Base-by-base conservation (phyloP, 2,329 filamentous ascomycete genomes). In the Colletotrichum gloeosporioides region DNA sequence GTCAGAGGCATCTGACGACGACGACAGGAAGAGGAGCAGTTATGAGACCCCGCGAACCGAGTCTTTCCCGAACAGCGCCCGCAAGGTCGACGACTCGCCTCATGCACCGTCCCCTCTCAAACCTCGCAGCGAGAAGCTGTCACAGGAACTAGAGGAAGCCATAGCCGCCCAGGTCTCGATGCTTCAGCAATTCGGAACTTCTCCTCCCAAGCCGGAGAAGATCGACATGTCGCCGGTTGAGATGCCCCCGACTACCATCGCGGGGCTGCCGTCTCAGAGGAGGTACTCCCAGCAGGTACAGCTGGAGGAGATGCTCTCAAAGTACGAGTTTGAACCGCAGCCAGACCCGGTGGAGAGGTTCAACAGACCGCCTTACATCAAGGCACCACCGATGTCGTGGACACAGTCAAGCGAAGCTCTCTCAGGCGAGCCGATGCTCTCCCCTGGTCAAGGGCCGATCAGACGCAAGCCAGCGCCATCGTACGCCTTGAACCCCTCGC, bases 391-490 rank as follows among this genome's bases (percentile, higher is more conserved):
- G 29, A 29, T 55, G 53, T 73, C 71, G n/a, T 55, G 71, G 71
- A 27, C 55, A 36, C 55, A 64, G 4, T 72, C 75, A 18, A 39
- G 59, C 16, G 75, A 70, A 15, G 31, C 49, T 22, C 39, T 49
- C 6, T 27, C 29, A 15, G 67, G 13, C 39, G 72, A 77, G n/a
- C 59, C 72, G 31, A 22, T 75, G 53, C 49, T 67, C 22, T 77
- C 75, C 4, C 75, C 66, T 7, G 53, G 65, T 7, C 75, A 77
- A 67, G 75, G n/a, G 7, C 72, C 72, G 31, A 75, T 77, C 36
- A 62, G 53, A 29, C 72, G 75, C 29, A 77, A 77, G 62, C 75
- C 75, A 3, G 75, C 75, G 4, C 75, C 75, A 12, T 75, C 71
- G 4, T 77, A 77, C 53, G 63, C 66, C n/a, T 71, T 57, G 8